phyloP scores from a whole-genome alignment of 2,329 filamentous ascomycete species.

The Colletotrichum agaves region DNA sequence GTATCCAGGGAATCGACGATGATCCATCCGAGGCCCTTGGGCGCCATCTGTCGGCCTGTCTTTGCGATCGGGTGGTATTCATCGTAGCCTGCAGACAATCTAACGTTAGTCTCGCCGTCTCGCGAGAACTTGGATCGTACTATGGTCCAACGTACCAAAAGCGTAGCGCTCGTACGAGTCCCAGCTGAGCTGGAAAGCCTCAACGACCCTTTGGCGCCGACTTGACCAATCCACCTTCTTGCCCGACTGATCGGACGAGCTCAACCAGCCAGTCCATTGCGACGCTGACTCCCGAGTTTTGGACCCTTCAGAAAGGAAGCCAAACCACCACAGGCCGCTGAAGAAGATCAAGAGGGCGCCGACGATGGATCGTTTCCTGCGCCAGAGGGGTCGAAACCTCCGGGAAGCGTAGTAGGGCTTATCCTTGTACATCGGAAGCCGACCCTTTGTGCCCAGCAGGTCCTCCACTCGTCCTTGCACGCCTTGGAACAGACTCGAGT shows the following conservation, averaged over 20 bases:
- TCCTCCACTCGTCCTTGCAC: constrained; percentile 72
- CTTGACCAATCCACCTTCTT: constrained; percentile 76
- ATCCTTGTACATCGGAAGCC: constrained; percentile 97
- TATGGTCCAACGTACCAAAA: constrained; percentile 76
- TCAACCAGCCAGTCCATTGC: constrained; percentile 67
- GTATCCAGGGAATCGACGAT: constrained; percentile 97
- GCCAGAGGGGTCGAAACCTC: constrained; percentile 68
- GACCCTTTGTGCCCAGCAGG: constrained; percentile 68
- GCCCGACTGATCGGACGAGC: constrained; percentile 56
- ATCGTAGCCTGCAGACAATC: constrained; percentile 72
- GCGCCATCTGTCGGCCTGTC: constrained; percentile 83
- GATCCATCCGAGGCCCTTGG: constrained; percentile 94
- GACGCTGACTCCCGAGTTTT: constrained; percentile 46
- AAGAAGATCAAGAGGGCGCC: constrained; percentile 66
- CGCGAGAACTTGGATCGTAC: not conserved
- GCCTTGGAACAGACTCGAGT: constrained; percentile 56
- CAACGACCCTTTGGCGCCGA: constrained; percentile 83
- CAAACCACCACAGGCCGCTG: constrained; percentile 75
- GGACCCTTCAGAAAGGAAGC: constrained; percentile 61
- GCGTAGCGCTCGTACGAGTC: constrained; percentile 91
- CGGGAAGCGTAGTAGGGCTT: constrained; percentile 83
- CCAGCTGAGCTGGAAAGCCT: constrained; percentile 93
- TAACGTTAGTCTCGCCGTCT: constrained; percentile 8
- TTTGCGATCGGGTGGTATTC: constrained; percentile 88
- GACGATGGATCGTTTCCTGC: constrained; percentile 68